A percentile compares a stretch with the other conserved stretches of the same genome.
phyloP scores from a whole-genome alignment of 2,329 filamentous ascomycete genomes.

The Berkeleyomyces rouxiae region DNA sequence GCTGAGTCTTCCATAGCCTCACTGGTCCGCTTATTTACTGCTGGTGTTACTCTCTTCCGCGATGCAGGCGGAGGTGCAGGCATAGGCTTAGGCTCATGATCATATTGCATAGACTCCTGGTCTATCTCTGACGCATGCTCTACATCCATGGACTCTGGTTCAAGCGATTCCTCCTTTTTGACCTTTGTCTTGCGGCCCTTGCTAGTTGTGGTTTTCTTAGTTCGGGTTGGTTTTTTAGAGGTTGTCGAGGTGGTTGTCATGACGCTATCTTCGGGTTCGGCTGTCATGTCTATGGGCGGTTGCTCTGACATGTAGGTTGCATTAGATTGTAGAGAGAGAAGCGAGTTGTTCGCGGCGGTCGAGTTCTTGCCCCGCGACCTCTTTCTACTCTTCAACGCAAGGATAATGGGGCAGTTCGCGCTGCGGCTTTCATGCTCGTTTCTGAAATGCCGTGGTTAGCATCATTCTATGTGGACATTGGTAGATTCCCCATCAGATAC shows the following conservation, averaged over 20 bases:
- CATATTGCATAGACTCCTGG: not conserved
- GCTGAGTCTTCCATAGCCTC: conserved; percentile 37
- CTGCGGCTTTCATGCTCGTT: conserved; percentile 74
- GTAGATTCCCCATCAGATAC: conserved; percentile 20
- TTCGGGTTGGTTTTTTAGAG: conserved; percentile 25
- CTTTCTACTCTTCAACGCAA: conserved; percentile 45
- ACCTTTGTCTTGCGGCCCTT: conserved; percentile 25
- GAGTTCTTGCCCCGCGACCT: conserved; percentile 35
- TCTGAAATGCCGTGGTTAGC: conserved; percentile 29
- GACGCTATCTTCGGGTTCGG: conserved; percentile 40
- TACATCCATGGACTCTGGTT: conserved; percentile 21
- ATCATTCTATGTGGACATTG: not conserved
- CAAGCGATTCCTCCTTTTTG: conserved; percentile 37
- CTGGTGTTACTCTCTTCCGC: conserved; percentile 23
- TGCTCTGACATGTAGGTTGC: conserved; percentile 33
- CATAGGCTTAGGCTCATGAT: not conserved
- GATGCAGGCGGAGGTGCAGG: conserved; percentile 20
- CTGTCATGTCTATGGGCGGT: conserved; percentile 21
- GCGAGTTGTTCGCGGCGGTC: conserved; percentile 51
- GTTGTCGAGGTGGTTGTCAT: conserved; percentile 36
- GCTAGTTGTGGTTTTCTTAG: conserved; percentile 36
- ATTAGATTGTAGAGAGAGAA: conserved; percentile 43
- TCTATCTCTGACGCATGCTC: not conserved
- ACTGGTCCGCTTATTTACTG: conserved; percentile 44
- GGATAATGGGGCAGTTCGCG: conserved; percentile 69